Evolutionary conservation across 441 rosid species (phyloP), one percentile per base, ranked within the genome.

Genomic region (Arabidopsis lyrata): DNA sequence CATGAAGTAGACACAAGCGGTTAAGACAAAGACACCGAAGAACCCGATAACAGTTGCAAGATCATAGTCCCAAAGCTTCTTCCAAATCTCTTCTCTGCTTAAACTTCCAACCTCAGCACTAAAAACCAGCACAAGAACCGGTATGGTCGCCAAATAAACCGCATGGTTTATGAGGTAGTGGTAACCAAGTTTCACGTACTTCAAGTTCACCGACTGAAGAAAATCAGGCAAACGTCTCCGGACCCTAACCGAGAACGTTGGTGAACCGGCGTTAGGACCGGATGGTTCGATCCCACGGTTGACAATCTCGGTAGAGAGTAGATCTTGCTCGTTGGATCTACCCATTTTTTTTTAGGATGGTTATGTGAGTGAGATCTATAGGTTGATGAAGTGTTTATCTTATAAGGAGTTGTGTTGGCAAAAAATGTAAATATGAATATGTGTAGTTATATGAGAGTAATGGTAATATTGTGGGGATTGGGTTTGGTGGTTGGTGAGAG

Each of bases 181-280:
- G 73, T 91, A 91, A 15, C 98, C 98, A 59, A 94, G 83, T 77
- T 87, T 91, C 65, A 94, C 98, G 39, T 94, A 94, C 82, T 94
- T 91, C 45, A 94, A 84, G 56, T 91, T 94, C 12, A 94, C 97
- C 0, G 98, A 94, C 47, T 94, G 96, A n/a, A 91, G 92, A 49
- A 94, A 94, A 71, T 94, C 97, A 0, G 98, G 98, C 14, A 94
- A 78, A 68, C 96, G 86, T 68, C 95, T 81, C 39, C 95, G 77
- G 13, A 94, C 98, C 66, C 97, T 72, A 0, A 94, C 95, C 5
- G 98, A 90, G 81, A 94, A 94, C 5, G 95, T 90, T 1, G 81
- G 78, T 56, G 96, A 90, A 1, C 97, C 96, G 1, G 96, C 94
- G 64, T 93, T 90, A 2, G 97, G 98, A 6, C 98, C 96, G 0